These are phyloP conservation scores for Tetrapyrgos nigripes DNA, from an alignment of 1,284 basidiomycete species.

Conservation along the genomic window DNA sequence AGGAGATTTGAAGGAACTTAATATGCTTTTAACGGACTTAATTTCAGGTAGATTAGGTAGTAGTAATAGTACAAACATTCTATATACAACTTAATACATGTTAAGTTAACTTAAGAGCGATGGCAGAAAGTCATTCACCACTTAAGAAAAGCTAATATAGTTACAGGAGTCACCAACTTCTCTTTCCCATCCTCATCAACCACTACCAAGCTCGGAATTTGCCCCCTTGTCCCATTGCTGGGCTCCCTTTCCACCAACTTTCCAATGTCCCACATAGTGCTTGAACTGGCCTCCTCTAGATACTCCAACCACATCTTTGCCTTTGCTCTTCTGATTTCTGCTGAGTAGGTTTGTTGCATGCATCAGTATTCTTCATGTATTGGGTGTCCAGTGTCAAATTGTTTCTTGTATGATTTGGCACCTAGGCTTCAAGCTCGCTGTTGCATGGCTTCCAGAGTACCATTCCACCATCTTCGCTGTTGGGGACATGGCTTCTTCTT, in stretches of 20 bases:
- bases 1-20: too few species aligned
- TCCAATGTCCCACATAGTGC: conserved; percentile 34
- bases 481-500: conserved; percentile 23
- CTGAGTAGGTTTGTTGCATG: conserved; percentile 23
- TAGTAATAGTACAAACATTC: too few species aligned
- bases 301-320: conserved; percentile 29
- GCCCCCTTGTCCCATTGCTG: conserved; percentile 27
- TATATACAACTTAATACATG: too few species aligned
- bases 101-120: too few species aligned
- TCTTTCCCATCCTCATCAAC: conserved; percentile 15
- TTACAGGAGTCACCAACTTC: too few species aligned
- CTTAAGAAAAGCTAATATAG: too few species aligned
- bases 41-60: too few species aligned
- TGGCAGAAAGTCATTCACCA: too few species aligned
- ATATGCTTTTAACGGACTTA: too few species aligned
- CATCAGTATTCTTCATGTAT: conserved; percentile 16
- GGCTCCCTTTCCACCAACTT: conserved; percentile 27
- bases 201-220: conserved; percentile 32
- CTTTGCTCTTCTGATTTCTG: conserved; percentile 26
- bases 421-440: conserved; percentile 21
- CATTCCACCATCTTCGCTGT: conserved; percentile 36
- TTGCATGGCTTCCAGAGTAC: conserved; percentile 20
- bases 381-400: conserved; percentile 23
- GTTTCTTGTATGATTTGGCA: conserved; percentile 14
- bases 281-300: conserved; percentile 24